Evolutionary conservation across 192 early-diverging fungal genomes (phyloP), one percentile per base, ranked within the genome.

Genomic region (Coemansia sp.): DNA sequence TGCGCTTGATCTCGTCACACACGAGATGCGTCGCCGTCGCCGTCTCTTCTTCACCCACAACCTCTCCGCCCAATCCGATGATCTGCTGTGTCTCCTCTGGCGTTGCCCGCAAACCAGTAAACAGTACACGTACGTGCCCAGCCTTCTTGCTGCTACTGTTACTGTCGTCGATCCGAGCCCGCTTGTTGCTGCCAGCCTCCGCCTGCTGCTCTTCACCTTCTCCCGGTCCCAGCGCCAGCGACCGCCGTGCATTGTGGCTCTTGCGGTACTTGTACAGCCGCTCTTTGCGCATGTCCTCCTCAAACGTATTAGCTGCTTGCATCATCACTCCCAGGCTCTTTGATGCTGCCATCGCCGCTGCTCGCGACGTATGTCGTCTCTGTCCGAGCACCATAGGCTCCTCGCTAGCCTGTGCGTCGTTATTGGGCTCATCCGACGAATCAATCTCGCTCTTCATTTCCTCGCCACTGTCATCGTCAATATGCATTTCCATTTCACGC

Each of bases 11-110:
- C 46, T 79, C 74, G 20, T 65, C 81, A 7, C 85, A 78, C 8
- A 91, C 76, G 20, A 92, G 62, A 64, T 91, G 90, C 1, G 90
- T 91, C 40, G 85, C 88, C 11, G 70, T 61, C 31, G 79, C 79
- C 20, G 87, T 76, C 5, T 73, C 55, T 1, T 78, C 80, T 29
- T 29, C 29, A 29, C 29, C 29, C 2, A 85, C 87, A 8, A 88
- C 65, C n/a, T 78, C 68, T 50, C 86, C 89, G 38, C 88, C 87
- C 73, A 91, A 53, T 1, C 69, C 71, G n/a, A 69, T 72, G 33
- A 88, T 85, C 44, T 73, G 74, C 71, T 81, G 72, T 52, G 68
- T 22, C 68, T 87, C 80, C 10, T 68, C 70, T 0, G 57, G 34
- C 15, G 68, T 65, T 20, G 74, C 72, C 49, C 83, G 73, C 43